A percentile compares a stretch with the other conserved stretches of the same genome.
Evolutionary conservation across 345 rosid genomes (phyloP).

Genomic region (Pugionium cornutum): DNA sequence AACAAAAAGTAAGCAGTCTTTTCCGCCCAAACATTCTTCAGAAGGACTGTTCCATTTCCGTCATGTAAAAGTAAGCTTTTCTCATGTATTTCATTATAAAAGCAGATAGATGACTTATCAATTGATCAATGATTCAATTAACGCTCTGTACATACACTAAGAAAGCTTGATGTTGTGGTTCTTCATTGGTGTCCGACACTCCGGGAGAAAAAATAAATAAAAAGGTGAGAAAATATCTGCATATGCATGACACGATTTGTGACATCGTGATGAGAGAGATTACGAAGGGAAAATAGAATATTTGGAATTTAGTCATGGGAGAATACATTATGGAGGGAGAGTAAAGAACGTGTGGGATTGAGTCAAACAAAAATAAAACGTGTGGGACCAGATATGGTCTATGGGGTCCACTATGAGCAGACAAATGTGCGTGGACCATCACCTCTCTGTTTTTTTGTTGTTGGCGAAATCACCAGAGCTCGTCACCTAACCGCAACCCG

Average conservation of each 20-base stretch:
- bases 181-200: too few relatives aligned
- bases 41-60: slow-evolving; percentile 27
- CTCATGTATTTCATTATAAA: slow-evolving; percentile 1
- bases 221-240: too few relatives aligned
- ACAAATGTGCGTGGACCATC: slow-evolving; percentile 45
- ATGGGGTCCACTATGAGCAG: slow-evolving; percentile 30
- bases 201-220: too few relatives aligned
- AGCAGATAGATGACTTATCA: not conserved
- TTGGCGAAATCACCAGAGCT: slow-evolving; percentile 30
- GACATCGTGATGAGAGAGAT: too few relatives aligned
- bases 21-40: slow-evolving; percentile 36
- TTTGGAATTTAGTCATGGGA: too few relatives aligned
- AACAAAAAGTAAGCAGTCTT: slow-evolving; percentile 28
- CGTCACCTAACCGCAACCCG: not conserved
- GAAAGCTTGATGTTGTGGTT: too few relatives aligned
- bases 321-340: too few relatives aligned
- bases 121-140: not conserved
- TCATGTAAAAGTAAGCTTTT: slow-evolving; percentile 12
- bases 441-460: slow-evolving; percentile 36
- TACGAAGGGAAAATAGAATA: too few relatives aligned
- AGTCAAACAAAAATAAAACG: too few relatives aligned
- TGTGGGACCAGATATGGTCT: not conserved
- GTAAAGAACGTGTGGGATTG: slow-evolving; percentile 19
- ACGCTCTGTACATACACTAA: not conserved
- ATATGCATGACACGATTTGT: too few relatives aligned